phyloP scores from a whole-genome alignment of 192 early-diverging fungal species.

The Tieghemiomyces parasiticus region DNA sequence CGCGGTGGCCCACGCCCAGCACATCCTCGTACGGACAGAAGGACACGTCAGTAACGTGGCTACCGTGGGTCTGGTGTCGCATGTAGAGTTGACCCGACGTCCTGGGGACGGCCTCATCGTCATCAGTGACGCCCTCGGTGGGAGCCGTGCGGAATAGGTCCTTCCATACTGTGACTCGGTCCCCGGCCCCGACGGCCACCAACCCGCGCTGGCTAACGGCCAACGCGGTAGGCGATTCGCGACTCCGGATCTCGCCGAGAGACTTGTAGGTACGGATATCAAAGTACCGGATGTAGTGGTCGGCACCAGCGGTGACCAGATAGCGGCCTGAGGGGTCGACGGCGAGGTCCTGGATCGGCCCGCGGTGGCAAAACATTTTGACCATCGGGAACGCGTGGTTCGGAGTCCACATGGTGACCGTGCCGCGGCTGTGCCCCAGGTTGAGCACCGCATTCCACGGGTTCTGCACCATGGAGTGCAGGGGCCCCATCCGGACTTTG shows the following conservation, averaged over 20 bases:
- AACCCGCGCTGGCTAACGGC: constrained; percentile 75
- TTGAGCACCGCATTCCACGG: constrained; percentile 83
- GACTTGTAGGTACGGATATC: constrained; percentile 74
- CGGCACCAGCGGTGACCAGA: constrained; percentile 85
- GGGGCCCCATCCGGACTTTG: constrained; percentile 58
- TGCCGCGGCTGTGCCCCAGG: constrained; percentile 80
- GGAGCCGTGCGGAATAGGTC: constrained; percentile 62
- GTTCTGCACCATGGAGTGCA: constrained; percentile 76
- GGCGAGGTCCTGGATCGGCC: constrained; percentile 71
- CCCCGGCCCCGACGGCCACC: constrained; percentile 66
- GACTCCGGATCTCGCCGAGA: constrained; percentile 68
- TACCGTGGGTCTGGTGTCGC: constrained; percentile 47
- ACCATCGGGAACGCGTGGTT: constrained; percentile 69
- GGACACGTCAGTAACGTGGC: constrained; percentile 31
- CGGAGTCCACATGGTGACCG: constrained; percentile 86
- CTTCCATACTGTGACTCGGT: constrained; percentile 78
- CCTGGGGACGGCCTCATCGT: too few species aligned
- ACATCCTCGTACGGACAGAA: constrained; percentile 98
- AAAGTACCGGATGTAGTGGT: constrained; percentile 84
- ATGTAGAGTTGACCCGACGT: constrained; percentile 95
- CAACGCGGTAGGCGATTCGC: constrained; percentile 59
- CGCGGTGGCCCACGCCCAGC: constrained; percentile 64
- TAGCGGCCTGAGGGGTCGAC: constrained; percentile 61
- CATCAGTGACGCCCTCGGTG: too few species aligned
- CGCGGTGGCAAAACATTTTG: constrained; percentile 86